phyloP scores from a whole-genome alignment of 2,329 filamentous ascomycete genomes.

The Berkeleyomyces rouxiae region DNA sequence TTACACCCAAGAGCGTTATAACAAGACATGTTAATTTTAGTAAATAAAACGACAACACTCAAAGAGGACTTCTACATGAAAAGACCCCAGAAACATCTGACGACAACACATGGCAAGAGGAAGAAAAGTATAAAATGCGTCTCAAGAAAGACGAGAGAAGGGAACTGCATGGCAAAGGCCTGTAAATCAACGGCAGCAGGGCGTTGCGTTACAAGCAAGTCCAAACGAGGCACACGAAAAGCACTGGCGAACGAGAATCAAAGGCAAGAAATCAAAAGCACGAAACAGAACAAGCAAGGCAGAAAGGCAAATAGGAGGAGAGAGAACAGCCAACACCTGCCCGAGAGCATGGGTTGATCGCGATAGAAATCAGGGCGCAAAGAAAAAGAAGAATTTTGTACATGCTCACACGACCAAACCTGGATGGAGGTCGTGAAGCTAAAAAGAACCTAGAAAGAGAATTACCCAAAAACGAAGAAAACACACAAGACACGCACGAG shows the following conservation, averaged over 20 bases:
- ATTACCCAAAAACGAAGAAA: conserved; percentile 8
- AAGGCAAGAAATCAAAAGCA: neutral
- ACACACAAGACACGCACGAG: conserved; percentile 6
- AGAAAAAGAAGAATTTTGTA: conserved; percentile 2
- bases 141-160: no score
- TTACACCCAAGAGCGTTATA: neutral
- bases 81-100: neutral
- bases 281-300: neutral
- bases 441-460: neutral
- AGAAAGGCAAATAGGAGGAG: neutral
- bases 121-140: neutral
- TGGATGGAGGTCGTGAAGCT: neutral
- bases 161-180: neutral
- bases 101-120: neutral
- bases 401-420: neutral
- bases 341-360: no score
- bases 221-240: neutral
- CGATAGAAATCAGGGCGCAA: neutral
- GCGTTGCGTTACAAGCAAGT: no score
- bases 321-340: neutral
- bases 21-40: neutral
- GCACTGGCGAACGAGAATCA: neutral
- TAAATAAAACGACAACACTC: neutral
- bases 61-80: neutral
- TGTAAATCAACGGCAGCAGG: neutral